Evolutionary conservation across 1,284 basidiomycete species (phyloP), one percentile per base, ranked within the genome.

Genomic region (Leccinum angustisporum): DNA sequence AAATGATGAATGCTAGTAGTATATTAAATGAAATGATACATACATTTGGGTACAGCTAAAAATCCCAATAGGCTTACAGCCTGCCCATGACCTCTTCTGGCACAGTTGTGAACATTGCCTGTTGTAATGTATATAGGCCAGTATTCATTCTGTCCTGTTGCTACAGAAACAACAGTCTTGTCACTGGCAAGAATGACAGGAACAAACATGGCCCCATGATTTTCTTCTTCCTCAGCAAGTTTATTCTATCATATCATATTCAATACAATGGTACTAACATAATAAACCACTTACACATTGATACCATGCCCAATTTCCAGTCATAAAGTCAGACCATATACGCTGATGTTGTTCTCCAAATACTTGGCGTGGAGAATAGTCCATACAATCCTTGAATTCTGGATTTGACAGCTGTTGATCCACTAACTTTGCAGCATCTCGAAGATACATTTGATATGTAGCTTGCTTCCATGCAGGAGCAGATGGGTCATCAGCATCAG

Each of bases 121-220:
- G 13, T 51, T 7, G 50, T 3, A 14, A 51, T 21, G 13, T 48
- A 48, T 5, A 30, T 9, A 30, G 50, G 50, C 11, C 16, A 51
- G 2, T 51, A 51, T 13, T 61, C 13, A 3, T 58, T 46, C 0
- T 65, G 18, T 1, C 63, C 56, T 3, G 63, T 64, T 4, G 25
- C 25, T 0, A 65, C 54, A n/a, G 57, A 56, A 1, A 65, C 38
- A 0, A 54, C 65, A 1, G 40, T 65, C 13, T 65, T 65, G 33
- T 65, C 36, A 14, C 63, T 61, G 10, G 50, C 63, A 1, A 64
- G 38, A 2, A 64, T 33, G 1, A 64, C 14, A 0, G 25, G 62
- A 3, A 64, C 31, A 7, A 64, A 61, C 18, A 48, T 48, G 3
- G 46, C 46, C 18, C 46, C 46, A 48, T 48, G 18, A 25, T 48